phyloP scores from a whole-genome alignment of 176 grass and related monocot genomes.

The Eremochloa ophiuroides region DNA sequence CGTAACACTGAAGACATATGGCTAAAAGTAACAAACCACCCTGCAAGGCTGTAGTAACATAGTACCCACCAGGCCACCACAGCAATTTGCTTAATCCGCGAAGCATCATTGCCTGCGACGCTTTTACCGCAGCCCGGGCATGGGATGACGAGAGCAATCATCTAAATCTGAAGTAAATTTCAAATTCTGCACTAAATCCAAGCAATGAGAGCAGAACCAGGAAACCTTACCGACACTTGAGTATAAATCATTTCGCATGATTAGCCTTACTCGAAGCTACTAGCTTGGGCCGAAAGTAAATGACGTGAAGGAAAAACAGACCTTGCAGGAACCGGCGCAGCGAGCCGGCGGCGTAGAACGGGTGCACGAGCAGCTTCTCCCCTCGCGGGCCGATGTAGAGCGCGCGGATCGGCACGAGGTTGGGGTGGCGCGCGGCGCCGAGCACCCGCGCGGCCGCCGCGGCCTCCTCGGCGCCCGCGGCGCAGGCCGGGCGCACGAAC shows the following conservation, averaged over 20 bases:
- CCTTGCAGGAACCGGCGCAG: conserved; percentile 75
- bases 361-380: conserved; percentile 90
- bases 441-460: conserved; percentile 41
- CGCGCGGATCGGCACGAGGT: conserved; percentile 80
- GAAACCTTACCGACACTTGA: not conserved
- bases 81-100: not conserved
- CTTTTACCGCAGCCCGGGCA: not conserved
- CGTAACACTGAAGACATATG: conserved; percentile 47
- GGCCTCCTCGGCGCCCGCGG: conserved; percentile 50
- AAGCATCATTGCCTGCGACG: conserved; percentile 18
- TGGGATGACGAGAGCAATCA: not conserved
- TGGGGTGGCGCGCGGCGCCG: conserved; percentile 58
- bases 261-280: conserved; percentile 6
- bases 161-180: not conserved
- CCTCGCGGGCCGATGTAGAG: conserved; percentile 82
- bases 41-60: conserved; percentile 33
- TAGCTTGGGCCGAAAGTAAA: conserved; percentile 32
- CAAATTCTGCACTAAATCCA: not conserved
- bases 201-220: not conserved
- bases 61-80: conserved; percentile 17
- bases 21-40: conserved; percentile 28
- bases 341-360: conserved; percentile 75
- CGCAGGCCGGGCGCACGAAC: conserved; percentile 67
- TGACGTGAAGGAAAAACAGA: not conserved
- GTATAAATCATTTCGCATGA: conserved; percentile 18